Evolutionary conservation across 2,329 filamentous ascomycete genomes (phyloP).

Genomic region (Neofusicoccum cordaticola): DNA sequence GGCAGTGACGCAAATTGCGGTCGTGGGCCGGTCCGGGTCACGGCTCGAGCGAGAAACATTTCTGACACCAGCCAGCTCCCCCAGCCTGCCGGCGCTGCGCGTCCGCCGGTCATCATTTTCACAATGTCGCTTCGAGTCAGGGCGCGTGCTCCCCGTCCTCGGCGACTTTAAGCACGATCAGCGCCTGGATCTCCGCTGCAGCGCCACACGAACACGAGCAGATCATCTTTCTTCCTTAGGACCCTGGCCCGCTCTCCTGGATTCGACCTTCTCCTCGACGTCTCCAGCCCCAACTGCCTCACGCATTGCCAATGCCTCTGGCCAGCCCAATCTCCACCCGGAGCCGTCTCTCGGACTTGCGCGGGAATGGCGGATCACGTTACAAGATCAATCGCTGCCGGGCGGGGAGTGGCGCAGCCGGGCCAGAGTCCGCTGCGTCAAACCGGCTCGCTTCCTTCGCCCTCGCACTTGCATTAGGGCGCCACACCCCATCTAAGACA

Average conservation of each 20-base stretch:
- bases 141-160: not conserved
- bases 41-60: not conserved
- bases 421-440: not conserved
- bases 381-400: not conserved
- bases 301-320: not conserved
- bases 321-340: not conserved
- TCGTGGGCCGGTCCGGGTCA: not conserved
- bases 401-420: not conserved
- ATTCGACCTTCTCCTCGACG: not conserved
- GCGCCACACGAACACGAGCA: conserved; percentile 10
- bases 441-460: not conserved
- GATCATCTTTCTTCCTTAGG: conserved; percentile 9
- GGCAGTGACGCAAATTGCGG: not conserved
- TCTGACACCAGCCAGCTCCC: not conserved
- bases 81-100: not conserved
- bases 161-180: conserved; percentile 7
- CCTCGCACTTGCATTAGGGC: not conserved
- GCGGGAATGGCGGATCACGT: not conserved
- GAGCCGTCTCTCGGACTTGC: not conserved
- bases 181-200: conserved; percentile 4
- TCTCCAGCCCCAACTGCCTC: too few species aligned
- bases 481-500: not conserved
- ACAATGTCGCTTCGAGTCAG: conserved; percentile 5
- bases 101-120: not conserved
- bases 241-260: not conserved